Conservation (phyloP, 371 early-diverging fungal genomes). For the Syncephalastrum racemosum region DNA sequence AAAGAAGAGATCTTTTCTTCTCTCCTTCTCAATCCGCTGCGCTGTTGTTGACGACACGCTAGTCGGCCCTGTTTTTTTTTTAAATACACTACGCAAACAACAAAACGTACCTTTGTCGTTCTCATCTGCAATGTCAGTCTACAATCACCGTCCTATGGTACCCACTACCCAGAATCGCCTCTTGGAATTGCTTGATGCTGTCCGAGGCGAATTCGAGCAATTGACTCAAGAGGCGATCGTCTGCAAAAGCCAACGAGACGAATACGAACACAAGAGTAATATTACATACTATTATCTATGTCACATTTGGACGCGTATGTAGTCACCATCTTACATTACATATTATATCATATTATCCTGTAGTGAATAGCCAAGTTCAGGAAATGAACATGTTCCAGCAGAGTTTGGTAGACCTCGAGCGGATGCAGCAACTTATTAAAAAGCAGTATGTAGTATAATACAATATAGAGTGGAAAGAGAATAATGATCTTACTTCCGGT, state of each 20-base stretch:
- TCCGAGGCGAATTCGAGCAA: conserved; percentile 81
- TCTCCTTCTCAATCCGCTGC: too few relatives aligned
- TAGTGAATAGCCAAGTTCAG: conserved; percentile 72
- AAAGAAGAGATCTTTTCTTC: too few relatives aligned
- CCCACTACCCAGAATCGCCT: conserved; percentile 65
- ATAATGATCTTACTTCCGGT: too few relatives aligned
- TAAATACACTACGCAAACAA: too few relatives aligned
- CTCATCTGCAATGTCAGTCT: conserved; percentile 48
- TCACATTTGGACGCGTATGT: conserved; percentile 3
- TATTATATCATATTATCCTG: background rate
- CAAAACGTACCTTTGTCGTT: too few relatives aligned
- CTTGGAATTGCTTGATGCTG: conserved; percentile 80
- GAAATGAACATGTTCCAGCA: conserved; percentile 82
- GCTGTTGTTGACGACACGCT: too few relatives aligned
- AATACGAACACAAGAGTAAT: conserved; percentile 84
- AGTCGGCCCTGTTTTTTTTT: too few relatives aligned
- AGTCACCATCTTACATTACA: background rate
- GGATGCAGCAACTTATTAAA: conserved; percentile 74
- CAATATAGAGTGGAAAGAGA: background rate
- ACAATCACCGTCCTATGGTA: conserved; percentile 83
- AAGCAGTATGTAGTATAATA: conserved; percentile 50
- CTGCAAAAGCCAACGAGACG: conserved; percentile 80
- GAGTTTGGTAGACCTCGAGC: conserved; percentile 77
- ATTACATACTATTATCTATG: conserved; percentile 1
- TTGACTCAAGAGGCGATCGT: conserved; percentile 74